Base-by-base conservation (phyloP, 768 basidiomycete species). In the Pleurotus cornucopiae region DNA sequence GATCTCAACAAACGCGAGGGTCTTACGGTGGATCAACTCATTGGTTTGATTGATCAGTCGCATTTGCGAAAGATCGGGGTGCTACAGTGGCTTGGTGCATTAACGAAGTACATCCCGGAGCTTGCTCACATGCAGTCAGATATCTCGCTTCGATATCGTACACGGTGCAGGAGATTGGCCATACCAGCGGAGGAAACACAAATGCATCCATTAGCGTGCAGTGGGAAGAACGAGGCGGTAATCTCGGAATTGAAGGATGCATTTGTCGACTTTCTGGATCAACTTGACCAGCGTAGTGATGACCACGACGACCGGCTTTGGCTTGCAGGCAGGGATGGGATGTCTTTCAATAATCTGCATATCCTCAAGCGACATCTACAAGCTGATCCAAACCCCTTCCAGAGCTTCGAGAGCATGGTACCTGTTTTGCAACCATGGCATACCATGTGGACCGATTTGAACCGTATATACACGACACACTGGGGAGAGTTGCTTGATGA, bases 291-390 rank as follows among this genome's bases (percentile, higher is more conserved):
- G 45, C 5, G 58, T 69, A 18, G 68, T 68, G 26, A 30, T 30
- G 26, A 30, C 26, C 26, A 30, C 26, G 26, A 30, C 5, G 26
- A 30, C 26, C 26, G 26, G 26, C 26, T 30, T 30, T 30, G 26
- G 26, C 26, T 30, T 30, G 26, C 26, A 30, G 26, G 26, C 12
- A 71, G 73, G 1, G 71, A 75, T 61, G 73, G 74, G 1, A 61
- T 73, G 30, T 71, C 73, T 1, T 76, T 57, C 57, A 66, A 74
- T 54, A 67, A 66, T 58, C 55, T 69, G 11, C 23, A 64, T 2
- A 57, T 63, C 25, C 49, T 68, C 6, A 56, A 66, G 47, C 54
- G 60, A 12, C 66, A 64, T 55, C 59, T 70, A n/a, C 64, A 73
- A 53, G 62, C 66, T 13, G 62, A 69, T 48, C 48, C 58, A 1